Evolutionary conservation across 1,284 basidiomycete genomes (phyloP), one percentile per base, ranked within the genome.

Genomic region (Vanrija sp.): DNA sequence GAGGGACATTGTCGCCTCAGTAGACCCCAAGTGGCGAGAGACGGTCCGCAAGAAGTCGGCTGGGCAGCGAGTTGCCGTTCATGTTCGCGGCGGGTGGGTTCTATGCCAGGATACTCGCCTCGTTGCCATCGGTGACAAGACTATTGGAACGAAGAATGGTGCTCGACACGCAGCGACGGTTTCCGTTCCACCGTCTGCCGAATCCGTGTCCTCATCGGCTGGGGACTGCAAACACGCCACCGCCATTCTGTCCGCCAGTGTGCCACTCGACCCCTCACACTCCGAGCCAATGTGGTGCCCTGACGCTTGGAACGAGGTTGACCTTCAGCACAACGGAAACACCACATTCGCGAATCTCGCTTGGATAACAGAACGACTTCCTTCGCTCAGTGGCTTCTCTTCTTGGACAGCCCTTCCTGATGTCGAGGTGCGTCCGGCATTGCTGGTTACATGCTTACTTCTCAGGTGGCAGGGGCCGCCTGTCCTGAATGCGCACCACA

Each of bases 361-460:
- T 0, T 96, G 92, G 91, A 79, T 95, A 29, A 80, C 90, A 15
- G 89, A 93, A 68, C 84, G 90, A 50, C 82, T 93, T 56, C 86
- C 88, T 5, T 82, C 85, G 56, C 83, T 89, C 55, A 83, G 87
- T 39, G 83, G 83, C 21, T 78, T 82, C 54, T 82, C 87, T 63
- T 77, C 78, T 23, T 79, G 82, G 51, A 91, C 87, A 82, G 82
- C 85, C 51, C 66, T 78, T 6, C 78, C 60, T 0, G 61, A 64
- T 3, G 54, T 61, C 12, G 62, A 67, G 28, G 64, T 69, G 49
- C 61, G 65, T 65, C 9, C 6, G 8, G 5, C 19, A 42, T 70
- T 67, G 4, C 15, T 14, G 23, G 80, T 79, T 15, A 18, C 16
- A 38, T 34, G 23, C 15, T 43, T 21, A 58, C 38, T 10, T 25